Percentiles rank a stretch among this genome's conserved stretches.
Evolutionary conservation across 1,139 yeast genomes (phyloP).

Genomic region (Suhomyces coccinellae): DNA sequence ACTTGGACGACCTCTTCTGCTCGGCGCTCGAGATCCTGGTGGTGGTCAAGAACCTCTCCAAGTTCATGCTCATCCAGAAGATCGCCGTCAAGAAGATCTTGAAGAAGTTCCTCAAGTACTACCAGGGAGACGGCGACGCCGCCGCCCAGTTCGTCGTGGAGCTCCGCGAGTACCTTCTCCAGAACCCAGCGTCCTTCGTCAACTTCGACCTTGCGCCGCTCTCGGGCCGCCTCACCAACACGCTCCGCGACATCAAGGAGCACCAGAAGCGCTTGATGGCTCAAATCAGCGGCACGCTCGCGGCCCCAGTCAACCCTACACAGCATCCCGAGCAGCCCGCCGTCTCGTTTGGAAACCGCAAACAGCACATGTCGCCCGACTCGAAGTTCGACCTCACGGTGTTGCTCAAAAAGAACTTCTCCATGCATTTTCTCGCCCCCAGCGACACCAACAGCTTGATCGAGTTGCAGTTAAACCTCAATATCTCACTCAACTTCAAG

Average conservation of each 20-base stretch:
- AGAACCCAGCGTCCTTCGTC: slow-evolving; percentile 55
- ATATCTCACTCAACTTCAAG: slow-evolving; percentile 35
- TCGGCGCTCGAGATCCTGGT: slow-evolving; percentile 51
- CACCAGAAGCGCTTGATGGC: slow-evolving; percentile 14
- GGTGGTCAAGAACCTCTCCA: slow-evolving; percentile 66
- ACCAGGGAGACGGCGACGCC: slow-evolving; percentile 31
- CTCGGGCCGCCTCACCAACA: slow-evolving; percentile 58
- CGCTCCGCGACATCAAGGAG: slow-evolving; percentile 18
- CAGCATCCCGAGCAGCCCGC: background rate
- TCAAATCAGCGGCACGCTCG: slow-evolving; percentile 13
- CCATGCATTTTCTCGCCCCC: slow-evolving; percentile 36
- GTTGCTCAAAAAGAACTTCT: slow-evolving; percentile 41
- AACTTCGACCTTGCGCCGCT: slow-evolving; percentile 64
- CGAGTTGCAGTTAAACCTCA: slow-evolving; percentile 39
- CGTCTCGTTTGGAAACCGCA: background rate
- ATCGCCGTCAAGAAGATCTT: slow-evolving; percentile 79
- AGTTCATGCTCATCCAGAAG: slow-evolving; percentile 77
- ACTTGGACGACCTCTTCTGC: slow-evolving; percentile 29
- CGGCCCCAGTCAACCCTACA: too few relatives aligned
- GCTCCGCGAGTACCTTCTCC: slow-evolving; percentile 36
- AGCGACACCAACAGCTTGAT: slow-evolving; percentile 36
- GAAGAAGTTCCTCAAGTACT: slow-evolving; percentile 76
- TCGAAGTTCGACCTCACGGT: slow-evolving; percentile 35
- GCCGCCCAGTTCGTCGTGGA: slow-evolving; percentile 43
- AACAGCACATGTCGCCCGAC: slow-evolving; percentile 8